Base-by-base conservation (phyloP, 495 filamentous ascomycete species). In the Jackrogersella multiformis region DNA sequence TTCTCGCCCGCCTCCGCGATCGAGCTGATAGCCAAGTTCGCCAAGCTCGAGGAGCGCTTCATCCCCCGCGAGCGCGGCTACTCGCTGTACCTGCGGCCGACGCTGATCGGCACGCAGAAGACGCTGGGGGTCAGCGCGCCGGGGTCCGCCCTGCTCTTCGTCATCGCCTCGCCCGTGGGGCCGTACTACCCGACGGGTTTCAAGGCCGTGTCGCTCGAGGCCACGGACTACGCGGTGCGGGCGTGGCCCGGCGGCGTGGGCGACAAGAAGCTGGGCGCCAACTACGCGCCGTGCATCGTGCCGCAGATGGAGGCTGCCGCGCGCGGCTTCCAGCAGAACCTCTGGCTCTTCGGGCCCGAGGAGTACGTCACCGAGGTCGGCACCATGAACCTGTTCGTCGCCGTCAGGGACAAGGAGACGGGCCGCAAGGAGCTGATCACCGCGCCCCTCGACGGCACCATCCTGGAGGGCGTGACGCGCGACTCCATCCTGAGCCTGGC, bases 141-240 rank as follows among this genome's bases (percentile, higher is more conserved):
- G 6, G 93, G 94, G 21, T 94, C 90, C 20, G 95, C 95, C 10
- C 85, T 98, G 26, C 85, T 98, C 51, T 99, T 89, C 77, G 86
- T 97, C 38, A 99, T 99, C 78, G 95, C 96, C 53, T 96, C 92
- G 5, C 96, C 96, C 58, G 95, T 99, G 8, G 96, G 96, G 0
- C 96, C 96, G 5, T 97, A 98, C 84, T 98, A 97, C 79, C 95
- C 94, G 3, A 95, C 93, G 7, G 96, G 95, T 38, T 98, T 98
- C 88, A 97, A 97, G 80, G 95, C 96, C 48, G 86, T 97, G 32
- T 93, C 91, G 1, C 82, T 99, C 36, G 94, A 97, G 80, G 94
- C 95, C 7, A 96, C 94, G 15, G 87, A 93, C 78, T 94, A 96
- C 79, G 93, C 93, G 54, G 92, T 98, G 56, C 94, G 95, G 55